phyloP scores from a whole-genome alignment of 305 asterid genomes.

The Fraxinus angustifolia region DNA sequence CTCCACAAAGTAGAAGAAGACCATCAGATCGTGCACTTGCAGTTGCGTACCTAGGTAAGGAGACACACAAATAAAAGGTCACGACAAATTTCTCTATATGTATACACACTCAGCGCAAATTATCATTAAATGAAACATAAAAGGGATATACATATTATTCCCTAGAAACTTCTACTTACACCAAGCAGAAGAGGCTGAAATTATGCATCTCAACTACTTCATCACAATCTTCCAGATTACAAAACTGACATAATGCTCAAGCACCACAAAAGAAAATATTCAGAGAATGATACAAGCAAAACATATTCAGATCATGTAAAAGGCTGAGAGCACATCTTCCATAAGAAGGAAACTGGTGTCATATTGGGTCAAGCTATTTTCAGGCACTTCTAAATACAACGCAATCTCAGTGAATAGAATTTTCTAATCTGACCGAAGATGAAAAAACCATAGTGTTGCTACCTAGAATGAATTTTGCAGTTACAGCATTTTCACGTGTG shows the following conservation, averaged over 20 bases:
- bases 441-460: background rate
- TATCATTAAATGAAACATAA: background rate
- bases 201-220: background rate
- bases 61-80: slow-evolving; percentile 9
- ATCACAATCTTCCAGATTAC: background rate
- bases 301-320: background rate
- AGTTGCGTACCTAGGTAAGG: slow-evolving; percentile 80
- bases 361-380: background rate
- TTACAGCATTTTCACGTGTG: background rate
- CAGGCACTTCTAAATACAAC: background rate
- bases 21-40: slow-evolving; percentile 99
- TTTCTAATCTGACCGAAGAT: background rate
- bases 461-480: background rate
- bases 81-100: background rate
- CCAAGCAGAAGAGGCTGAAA: background rate
- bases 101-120: background rate
- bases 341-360: background rate
- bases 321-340: background rate
- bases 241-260: background rate
- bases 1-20: slow-evolving; percentile 98
- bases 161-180: background rate
- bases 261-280: background rate
- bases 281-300: background rate
- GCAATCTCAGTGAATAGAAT: background rate
- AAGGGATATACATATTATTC: background rate